phyloP scores from a whole-genome alignment of 192 early-diverging fungal genomes.

The Phycomyces nitens region DNA sequence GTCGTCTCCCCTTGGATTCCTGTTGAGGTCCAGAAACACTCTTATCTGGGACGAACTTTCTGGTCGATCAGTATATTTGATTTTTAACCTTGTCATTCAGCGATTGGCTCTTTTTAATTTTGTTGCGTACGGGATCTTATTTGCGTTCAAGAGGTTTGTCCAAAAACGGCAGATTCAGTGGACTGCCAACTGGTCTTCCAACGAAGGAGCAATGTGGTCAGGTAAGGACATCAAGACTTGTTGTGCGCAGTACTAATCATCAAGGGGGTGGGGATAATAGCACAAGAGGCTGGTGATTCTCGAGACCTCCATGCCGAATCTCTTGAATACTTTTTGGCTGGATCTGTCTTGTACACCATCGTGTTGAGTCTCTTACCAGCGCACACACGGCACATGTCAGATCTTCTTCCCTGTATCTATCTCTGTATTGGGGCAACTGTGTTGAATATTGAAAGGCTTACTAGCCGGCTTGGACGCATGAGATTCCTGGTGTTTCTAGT shows the following conservation, averaged over 20 bases:
- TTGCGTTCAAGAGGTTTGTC: neutral
- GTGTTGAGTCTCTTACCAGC: neutral
- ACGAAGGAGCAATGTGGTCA: too few species aligned
- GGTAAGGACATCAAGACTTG: too few species aligned
- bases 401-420: constrained; percentile 5
- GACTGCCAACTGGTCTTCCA: neutral
- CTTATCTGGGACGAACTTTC: constrained; percentile 14
- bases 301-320: neutral
- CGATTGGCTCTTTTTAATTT: neutral
- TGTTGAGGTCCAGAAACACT: neutral
- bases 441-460: neutral
- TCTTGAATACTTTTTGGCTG: constrained; percentile 12
- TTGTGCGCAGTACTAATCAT: too few species aligned
- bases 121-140: neutral
- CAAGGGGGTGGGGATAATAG: too few species aligned
- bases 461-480: neutral
- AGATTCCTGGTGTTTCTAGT: constrained; percentile 1
- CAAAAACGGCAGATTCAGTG: neutral
- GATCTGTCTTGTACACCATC: neutral
- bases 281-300: neutral
- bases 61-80: constrained; percentile 12
- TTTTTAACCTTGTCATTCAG: constrained; percentile 13
- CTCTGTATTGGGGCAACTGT: neutral
- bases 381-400: neutral
- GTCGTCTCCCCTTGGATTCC: neutral